Evolutionary conservation across 2,329 filamentous ascomycete genomes (phyloP).

Genomic region (Endocalyx cinctus): DNA sequence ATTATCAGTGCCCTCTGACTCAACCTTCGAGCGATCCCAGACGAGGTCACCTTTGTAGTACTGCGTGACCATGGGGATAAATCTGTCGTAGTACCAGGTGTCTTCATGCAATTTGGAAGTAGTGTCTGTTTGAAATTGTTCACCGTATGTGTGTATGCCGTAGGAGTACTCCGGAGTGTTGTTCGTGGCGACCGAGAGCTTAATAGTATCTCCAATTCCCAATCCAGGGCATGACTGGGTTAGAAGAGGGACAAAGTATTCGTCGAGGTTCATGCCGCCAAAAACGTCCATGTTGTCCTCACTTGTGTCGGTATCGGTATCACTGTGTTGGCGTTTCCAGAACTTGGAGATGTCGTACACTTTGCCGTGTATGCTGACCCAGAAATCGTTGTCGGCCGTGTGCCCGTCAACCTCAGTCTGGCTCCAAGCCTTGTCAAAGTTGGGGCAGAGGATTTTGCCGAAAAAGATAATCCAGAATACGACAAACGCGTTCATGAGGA

Average conservation of each 20-base stretch:
- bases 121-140: conserved; percentile 47
- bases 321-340: conserved; percentile 80
- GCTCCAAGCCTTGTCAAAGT: conserved; percentile 86
- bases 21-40: conserved; percentile 55
- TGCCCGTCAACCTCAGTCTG: conserved; percentile 65
- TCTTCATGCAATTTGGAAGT: conserved; percentile 54
- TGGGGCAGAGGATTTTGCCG: conserved; percentile 80
- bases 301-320: conserved; percentile 58
- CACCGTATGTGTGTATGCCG: conserved; percentile 69
- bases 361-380: conserved; percentile 77
- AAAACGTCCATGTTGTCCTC: conserved; percentile 68
- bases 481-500: conserved; percentile 73
- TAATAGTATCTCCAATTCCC: conserved; percentile 52
- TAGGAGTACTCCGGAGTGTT: conserved; percentile 50
- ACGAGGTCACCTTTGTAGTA: conserved; percentile 88
- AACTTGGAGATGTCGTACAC: conserved; percentile 93
- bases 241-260: conserved; percentile 82
- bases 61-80: conserved; percentile 74
- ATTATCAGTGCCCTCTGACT: conserved; percentile 60
- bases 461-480: conserved; percentile 92
- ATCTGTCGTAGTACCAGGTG: conserved; percentile 73
- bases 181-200: conserved; percentile 62
- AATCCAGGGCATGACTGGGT: conserved; percentile 67
- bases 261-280: conserved; percentile 72
- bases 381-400: conserved; percentile 71